Evolutionary conservation across 257 asterid genomes (phyloP).

Genomic region (Scutellaria baicalensis): DNA sequence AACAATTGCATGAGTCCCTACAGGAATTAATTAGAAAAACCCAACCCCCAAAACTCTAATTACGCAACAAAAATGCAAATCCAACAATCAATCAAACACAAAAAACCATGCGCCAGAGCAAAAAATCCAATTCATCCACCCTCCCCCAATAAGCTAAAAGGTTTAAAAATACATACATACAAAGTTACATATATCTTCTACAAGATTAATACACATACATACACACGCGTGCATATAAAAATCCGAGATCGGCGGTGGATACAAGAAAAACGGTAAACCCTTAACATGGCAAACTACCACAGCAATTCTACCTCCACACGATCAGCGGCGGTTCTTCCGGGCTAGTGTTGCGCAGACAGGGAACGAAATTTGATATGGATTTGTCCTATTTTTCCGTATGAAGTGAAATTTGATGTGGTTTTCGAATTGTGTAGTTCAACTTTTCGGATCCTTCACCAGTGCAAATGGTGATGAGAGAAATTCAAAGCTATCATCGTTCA

Average conservation of each 20-base stretch:
- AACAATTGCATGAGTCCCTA: not conserved
- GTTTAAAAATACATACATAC: not conserved
- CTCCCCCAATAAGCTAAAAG: not conserved
- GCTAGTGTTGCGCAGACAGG: not conserved
- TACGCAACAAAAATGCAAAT: not conserved
- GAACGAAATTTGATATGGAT: not conserved
- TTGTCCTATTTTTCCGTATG: not conserved
- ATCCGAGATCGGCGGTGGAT: not conserved
- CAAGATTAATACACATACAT: not conserved
- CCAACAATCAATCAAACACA: not conserved
- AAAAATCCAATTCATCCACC: not conserved
- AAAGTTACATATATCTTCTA: not conserved
- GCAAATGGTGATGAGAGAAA: not conserved
- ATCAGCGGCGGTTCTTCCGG: not conserved
- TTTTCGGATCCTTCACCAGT: slow-evolving; percentile 2
- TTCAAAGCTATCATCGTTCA: not conserved
- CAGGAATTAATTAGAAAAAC: not conserved
- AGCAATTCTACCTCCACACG: not conserved
- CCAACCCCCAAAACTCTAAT: not conserved
- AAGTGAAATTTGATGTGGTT: not conserved
- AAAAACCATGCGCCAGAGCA: not conserved
- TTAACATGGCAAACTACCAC: not conserved
- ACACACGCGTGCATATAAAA: not conserved
- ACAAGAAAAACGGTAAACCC: not conserved
- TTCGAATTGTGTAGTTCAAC: not conserved